Evolutionary conservation across 331 rosid genomes (phyloP).

Genomic region (Acacia pycnantha): DNA sequence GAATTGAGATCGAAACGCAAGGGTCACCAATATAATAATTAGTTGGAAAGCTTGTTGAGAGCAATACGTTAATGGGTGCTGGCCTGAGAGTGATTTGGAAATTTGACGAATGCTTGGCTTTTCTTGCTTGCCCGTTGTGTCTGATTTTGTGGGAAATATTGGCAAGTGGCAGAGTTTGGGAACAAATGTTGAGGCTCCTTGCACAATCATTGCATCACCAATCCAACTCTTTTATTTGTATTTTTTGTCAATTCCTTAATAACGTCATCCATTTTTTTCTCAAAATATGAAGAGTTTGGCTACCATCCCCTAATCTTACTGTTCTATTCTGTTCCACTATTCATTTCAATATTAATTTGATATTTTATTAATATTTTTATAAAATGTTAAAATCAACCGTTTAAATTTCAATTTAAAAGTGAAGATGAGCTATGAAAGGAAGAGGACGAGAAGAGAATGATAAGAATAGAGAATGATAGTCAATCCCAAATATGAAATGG

Average conservation of each 20-base stretch:
- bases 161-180: constrained; percentile 18
- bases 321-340: too few species aligned
- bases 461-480: too few species aligned
- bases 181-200: not conserved
- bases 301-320: too few species aligned
- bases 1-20: constrained; percentile 14
- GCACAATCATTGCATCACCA: not conserved
- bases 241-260: not conserved
- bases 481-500: too few species aligned
- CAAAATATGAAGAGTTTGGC: too few species aligned
- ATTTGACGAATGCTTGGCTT: constrained; percentile 35
- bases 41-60: not conserved
- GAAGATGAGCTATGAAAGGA: too few species aligned
- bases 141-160: constrained; percentile 10
- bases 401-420: too few species aligned
- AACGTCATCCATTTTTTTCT: not conserved
- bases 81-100: constrained; percentile 4
- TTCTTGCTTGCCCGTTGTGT: constrained; percentile 26
- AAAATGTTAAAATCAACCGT: too few species aligned
- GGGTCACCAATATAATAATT: not conserved
- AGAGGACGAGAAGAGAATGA: accelerated
- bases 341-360: too few species aligned
- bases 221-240: not conserved
- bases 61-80: constrained; percentile 19
- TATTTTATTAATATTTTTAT: too few species aligned